These are phyloP conservation scores for Fusarium sp. DNA, from an alignment of 2,329 filamentous ascomycete species.

Conservation along the genomic window DNA sequence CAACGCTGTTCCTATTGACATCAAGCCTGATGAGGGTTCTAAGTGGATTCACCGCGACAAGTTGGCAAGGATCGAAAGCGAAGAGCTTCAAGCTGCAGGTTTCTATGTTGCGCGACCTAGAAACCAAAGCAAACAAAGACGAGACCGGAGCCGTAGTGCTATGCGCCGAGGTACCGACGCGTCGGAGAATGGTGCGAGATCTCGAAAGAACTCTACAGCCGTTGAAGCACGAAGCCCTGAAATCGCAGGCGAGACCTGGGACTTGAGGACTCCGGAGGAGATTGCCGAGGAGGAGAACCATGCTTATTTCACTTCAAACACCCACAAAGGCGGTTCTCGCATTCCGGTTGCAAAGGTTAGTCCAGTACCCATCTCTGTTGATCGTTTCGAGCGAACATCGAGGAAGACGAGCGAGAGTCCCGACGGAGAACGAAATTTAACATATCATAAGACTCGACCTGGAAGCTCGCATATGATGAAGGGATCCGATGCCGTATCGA, in stretches of 20 bases:
- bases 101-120: slow-evolving; percentile 71
- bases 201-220: slow-evolving; percentile 62
- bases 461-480: slow-evolving; percentile 76
- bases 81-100: slow-evolving; percentile 83
- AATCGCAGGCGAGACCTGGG: slow-evolving; percentile 69
- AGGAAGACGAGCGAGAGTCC: slow-evolving; percentile 69
- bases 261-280: slow-evolving; percentile 82
- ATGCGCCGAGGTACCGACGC: slow-evolving; percentile 52
- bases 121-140: slow-evolving; percentile 63
- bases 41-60: slow-evolving; percentile 92
- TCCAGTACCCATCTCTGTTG: slow-evolving; percentile 78
- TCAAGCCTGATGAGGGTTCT: slow-evolving; percentile 66
- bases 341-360: slow-evolving; percentile 89
- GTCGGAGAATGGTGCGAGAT: slow-evolving; percentile 49
- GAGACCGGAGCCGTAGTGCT: slow-evolving; percentile 55
- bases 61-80: slow-evolving; percentile 82
- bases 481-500: slow-evolving; percentile 44
- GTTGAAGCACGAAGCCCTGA: slow-evolving; percentile 57
- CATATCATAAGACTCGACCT: slow-evolving; percentile 72
- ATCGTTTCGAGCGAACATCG: slow-evolving; percentile 80
- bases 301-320: slow-evolving; percentile 66
- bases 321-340: slow-evolving; percentile 75
- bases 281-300: slow-evolving; percentile 72
- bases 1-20: slow-evolving; percentile 46
- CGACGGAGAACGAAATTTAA: slow-evolving; percentile 69